Conservation (phyloP, 148 eudicot genomes). For the Camellia lanceoleosa region DNA sequence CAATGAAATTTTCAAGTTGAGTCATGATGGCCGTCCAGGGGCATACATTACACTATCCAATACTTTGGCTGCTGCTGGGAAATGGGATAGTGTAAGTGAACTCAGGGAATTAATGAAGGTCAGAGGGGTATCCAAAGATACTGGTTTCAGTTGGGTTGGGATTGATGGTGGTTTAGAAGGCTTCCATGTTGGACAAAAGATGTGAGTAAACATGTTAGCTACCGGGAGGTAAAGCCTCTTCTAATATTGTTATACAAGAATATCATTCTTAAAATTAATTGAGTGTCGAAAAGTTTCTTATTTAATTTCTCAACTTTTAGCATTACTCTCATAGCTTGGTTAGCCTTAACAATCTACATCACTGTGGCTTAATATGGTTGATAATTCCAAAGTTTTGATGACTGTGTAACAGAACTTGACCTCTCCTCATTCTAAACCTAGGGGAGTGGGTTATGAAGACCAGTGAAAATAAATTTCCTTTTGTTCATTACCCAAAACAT, state of each 20-base stretch:
- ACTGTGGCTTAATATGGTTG: background rate
- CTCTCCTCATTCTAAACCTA: background rate
- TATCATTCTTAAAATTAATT: background rate
- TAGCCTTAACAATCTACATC: background rate
- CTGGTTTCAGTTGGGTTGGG: conserved; percentile 81
- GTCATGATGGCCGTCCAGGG: conserved; percentile 57
- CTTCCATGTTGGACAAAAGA: conserved; percentile 39
- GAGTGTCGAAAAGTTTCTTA: background rate
- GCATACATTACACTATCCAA: conserved; percentile 80
- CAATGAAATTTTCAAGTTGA: conserved; percentile 56
- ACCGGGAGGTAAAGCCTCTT: background rate
- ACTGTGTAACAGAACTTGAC: background rate
- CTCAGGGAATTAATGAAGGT: conserved; percentile 81
- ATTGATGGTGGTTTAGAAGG: conserved; percentile 43
- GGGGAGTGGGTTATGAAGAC: background rate
- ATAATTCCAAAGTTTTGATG: background rate
- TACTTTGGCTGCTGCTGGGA: conserved; percentile 77
- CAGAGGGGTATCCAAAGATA: conserved; percentile 62
- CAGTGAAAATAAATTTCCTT: background rate
- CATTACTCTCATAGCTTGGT: background rate
- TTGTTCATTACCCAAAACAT: background rate
- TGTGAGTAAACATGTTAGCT: conserved; percentile 13
- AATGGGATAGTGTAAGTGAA: conserved; percentile 72
- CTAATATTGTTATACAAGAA: conserved; percentile 1
- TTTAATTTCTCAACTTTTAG: background rate